phyloP scores from a whole-genome alignment of 2,329 filamentous ascomycete genomes.

The Curvularia hawaiiensis region DNA sequence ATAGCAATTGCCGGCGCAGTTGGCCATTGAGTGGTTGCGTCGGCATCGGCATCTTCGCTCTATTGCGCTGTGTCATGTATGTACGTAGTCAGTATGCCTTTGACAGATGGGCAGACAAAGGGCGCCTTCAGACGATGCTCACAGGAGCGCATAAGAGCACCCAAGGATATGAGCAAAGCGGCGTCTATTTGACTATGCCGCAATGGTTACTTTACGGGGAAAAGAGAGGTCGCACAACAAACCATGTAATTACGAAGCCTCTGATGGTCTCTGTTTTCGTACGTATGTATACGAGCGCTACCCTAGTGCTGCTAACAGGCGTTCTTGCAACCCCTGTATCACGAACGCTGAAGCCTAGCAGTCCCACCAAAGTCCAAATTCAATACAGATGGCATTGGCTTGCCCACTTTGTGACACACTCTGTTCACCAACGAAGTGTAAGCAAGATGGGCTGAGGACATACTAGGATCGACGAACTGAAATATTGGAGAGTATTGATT shows the following conservation, averaged over 20 bases:
- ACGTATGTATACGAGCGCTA: background rate
- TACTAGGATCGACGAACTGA: background rate
- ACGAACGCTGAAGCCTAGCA: background rate
- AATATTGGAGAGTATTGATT: background rate
- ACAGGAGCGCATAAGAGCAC: background rate
- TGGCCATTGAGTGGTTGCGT: background rate
- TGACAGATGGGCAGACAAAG: background rate
- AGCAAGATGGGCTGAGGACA: background rate
- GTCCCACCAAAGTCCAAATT: background rate
- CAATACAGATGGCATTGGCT: background rate
- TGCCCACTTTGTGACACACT: background rate
- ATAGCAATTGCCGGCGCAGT: constrained; percentile 3
- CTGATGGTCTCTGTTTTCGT: background rate
- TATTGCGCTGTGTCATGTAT: background rate
- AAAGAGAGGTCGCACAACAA: background rate
- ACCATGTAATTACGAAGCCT: background rate
- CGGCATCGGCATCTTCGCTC: background rate
- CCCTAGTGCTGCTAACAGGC: background rate
- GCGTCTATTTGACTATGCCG: background rate
- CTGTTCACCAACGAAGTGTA: background rate
- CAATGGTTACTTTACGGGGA: background rate
- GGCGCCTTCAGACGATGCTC: background rate
- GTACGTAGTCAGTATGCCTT: background rate
- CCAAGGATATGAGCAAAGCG: background rate
- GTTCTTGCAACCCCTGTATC: background rate